Evolutionary conservation across 306 rosid genomes (phyloP).

Genomic region (Vicia villosa): DNA sequence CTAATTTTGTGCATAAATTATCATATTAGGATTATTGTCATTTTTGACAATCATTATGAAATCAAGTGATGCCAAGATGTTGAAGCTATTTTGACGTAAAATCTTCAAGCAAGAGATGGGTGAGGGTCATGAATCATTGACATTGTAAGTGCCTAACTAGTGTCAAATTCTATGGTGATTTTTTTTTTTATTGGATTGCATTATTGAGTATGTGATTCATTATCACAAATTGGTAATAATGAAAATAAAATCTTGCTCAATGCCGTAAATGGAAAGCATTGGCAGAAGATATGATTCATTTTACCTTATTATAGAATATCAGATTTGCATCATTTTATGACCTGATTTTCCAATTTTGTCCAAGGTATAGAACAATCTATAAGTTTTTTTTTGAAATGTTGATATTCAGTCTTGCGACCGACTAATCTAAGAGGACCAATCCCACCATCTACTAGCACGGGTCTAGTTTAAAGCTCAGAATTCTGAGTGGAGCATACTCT

Average conservation of each 20-base stretch:
- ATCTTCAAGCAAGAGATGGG: constrained; percentile 28
- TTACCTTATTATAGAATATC: too few species aligned
- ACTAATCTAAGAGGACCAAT: too few species aligned
- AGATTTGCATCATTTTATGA: neutral
- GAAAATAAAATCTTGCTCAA: neutral
- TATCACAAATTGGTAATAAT: constrained; percentile 9
- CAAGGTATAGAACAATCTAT: neutral
- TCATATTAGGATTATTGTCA: constrained; percentile 8
- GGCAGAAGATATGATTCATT: constrained; percentile 10
- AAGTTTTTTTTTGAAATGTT: too few species aligned
- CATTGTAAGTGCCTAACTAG: constrained; percentile 11
- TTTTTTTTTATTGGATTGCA: constrained; percentile 23
- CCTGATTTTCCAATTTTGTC: neutral
- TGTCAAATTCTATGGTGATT: constrained; percentile 17
- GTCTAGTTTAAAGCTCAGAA: too few species aligned
- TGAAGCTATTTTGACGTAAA: constrained; percentile 24
- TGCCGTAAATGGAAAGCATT: constrained; percentile 2
- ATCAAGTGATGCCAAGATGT: constrained; percentile 37
- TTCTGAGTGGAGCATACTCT: too few species aligned
- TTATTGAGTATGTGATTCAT: constrained; percentile 26
- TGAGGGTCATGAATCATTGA: constrained; percentile 28
- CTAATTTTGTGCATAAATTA: constrained; percentile 25
- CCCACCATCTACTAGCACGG: too few species aligned
- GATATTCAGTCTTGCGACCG: too few species aligned
- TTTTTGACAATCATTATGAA: constrained; percentile 47